Conservation (phyloP, 345 rosid genomes). For the Pistacia vera region DNA sequence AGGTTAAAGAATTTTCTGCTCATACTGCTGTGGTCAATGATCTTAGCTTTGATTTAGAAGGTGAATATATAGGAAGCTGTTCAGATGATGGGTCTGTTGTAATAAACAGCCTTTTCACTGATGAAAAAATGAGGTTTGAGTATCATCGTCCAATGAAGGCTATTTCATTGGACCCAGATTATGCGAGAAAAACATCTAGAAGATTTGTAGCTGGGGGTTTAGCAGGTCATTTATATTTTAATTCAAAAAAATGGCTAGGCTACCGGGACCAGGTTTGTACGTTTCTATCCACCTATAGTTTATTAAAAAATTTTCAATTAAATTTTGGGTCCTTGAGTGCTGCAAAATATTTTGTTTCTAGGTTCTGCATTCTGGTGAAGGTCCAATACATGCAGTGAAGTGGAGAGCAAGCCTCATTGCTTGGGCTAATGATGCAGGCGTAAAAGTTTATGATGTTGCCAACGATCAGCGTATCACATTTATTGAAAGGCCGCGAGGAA, state of each 20-base stretch:
- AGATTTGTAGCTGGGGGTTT: constrained; percentile 97
- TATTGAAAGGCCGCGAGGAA: constrained; percentile 92
- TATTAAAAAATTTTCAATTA: constrained; percentile 10
- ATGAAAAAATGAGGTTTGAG: constrained; percentile 85
- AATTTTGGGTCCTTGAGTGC: constrained; percentile 9
- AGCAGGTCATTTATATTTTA: constrained; percentile 88
- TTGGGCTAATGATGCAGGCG: constrained; percentile 99
- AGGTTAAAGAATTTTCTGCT: constrained; percentile 82
- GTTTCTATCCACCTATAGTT: neutral
- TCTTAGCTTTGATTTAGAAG: constrained; percentile 88
- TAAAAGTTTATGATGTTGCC: constrained; percentile 92
- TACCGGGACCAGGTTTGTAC: constrained; percentile 80
- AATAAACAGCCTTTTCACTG: constrained; percentile 91
- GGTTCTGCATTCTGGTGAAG: constrained; percentile 99
- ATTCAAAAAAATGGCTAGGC: constrained; percentile 93
- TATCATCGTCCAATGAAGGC: constrained; percentile 99
- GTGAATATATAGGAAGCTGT: constrained; percentile 96
- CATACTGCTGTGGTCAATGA: constrained; percentile 94
- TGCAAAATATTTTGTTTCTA: constrained; percentile 23
- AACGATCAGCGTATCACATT: constrained; percentile 91
- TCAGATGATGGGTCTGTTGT: constrained; percentile 97
- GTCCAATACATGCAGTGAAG: constrained; percentile 91
- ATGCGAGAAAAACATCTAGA: constrained; percentile 64
- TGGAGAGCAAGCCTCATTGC: constrained; percentile 96
- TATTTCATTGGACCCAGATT: constrained; percentile 88